A percentile compares a stretch with the other conserved stretches of the same genome.
These are phyloP conservation scores for Fusarium redolens DNA, from an alignment of 2,329 filamentous ascomycete species.

Conservation along the genomic window DNA sequence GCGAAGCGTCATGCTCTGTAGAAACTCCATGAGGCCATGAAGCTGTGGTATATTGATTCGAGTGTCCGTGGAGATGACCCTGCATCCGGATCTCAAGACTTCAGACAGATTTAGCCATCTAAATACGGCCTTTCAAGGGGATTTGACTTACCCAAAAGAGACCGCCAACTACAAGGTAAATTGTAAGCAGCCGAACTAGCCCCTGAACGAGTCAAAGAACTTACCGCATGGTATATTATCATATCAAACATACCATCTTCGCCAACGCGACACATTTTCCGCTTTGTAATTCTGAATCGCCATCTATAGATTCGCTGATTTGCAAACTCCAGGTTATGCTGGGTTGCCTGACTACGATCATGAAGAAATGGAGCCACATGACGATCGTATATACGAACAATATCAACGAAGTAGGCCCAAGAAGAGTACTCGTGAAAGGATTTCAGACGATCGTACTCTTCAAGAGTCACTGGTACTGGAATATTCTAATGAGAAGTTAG, in stretches of 20 bases:
- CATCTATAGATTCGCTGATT: slow-evolving; percentile 4
- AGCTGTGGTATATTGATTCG: slow-evolving; percentile 1
- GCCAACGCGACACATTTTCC: slow-evolving; percentile 31
- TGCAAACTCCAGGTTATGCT: slow-evolving; percentile 23
- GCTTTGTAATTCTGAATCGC: slow-evolving; percentile 26
- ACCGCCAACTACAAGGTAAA: slow-evolving; percentile 24
- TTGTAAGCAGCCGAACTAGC: slow-evolving; percentile 14
- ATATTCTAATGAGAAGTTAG: slow-evolving; percentile 26
- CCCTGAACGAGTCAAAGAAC: background rate
- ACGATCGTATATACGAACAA: slow-evolving; percentile 36
- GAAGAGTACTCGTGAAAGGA: slow-evolving; percentile 25
- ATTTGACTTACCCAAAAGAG: slow-evolving; percentile 37
- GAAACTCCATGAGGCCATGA: background rate
- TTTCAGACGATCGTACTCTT: slow-evolving; percentile 23
- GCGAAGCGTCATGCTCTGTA: background rate
- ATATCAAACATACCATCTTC: slow-evolving; percentile 34
- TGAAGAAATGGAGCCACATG: slow-evolving; percentile 30
- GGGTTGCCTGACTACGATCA: background rate
- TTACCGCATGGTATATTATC: slow-evolving; percentile 42
- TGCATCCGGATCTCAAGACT: slow-evolving; percentile 42
- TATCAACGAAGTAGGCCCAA: slow-evolving; percentile 38
- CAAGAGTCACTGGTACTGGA: slow-evolving; percentile 24
- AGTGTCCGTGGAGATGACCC: background rate
- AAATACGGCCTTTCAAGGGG: background rate
- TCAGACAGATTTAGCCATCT: background rate